Evolutionary conservation across 257 asterid species (phyloP).

Genomic region (Forsythia viridissima): DNA sequence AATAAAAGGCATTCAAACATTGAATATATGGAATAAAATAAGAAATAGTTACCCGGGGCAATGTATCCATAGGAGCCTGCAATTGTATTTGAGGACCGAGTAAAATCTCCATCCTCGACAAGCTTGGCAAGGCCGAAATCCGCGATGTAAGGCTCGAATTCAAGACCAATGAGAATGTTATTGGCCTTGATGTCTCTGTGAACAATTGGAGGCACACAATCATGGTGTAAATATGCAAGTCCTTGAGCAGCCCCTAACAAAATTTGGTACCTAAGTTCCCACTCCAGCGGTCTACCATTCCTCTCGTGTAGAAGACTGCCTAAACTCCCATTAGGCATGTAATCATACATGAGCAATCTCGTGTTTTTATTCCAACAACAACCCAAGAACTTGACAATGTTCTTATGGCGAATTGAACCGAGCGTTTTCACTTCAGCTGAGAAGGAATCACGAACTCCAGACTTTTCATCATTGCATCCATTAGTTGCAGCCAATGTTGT

Average conservation of each 20-base stretch:
- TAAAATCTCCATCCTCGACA: constrained; percentile 62
- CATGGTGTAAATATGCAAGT: constrained; percentile 76
- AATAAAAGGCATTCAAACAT: background rate
- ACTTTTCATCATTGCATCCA: constrained; percentile 13
- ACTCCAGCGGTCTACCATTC: constrained; percentile 57
- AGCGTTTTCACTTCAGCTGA: constrained; percentile 79
- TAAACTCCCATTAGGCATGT: constrained; percentile 86
- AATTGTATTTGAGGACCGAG: constrained; percentile 64
- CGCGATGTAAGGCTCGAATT: constrained; percentile 84
- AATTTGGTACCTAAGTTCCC: constrained; percentile 74
- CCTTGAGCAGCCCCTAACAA: constrained; percentile 89
- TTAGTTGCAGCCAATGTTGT: constrained; percentile 30
- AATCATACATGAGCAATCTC: constrained; percentile 80
- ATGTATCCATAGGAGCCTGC: constrained; percentile 91
- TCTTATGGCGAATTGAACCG: constrained; percentile 79
- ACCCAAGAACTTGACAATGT: constrained; percentile 81
- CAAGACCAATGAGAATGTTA: constrained; percentile 76
- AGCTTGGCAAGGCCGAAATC: constrained; percentile 87
- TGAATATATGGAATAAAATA: background rate
- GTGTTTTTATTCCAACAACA: constrained; percentile 80
- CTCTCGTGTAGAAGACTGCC: constrained; percentile 72
- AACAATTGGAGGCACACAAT: constrained; percentile 81
- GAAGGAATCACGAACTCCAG: constrained; percentile 59
- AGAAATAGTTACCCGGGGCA: constrained; percentile 66
- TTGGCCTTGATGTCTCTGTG: constrained; percentile 89